These are phyloP conservation scores for Gossypium raimondii DNA, from an alignment of 345 rosid species.

Conservation along the genomic window DNA sequence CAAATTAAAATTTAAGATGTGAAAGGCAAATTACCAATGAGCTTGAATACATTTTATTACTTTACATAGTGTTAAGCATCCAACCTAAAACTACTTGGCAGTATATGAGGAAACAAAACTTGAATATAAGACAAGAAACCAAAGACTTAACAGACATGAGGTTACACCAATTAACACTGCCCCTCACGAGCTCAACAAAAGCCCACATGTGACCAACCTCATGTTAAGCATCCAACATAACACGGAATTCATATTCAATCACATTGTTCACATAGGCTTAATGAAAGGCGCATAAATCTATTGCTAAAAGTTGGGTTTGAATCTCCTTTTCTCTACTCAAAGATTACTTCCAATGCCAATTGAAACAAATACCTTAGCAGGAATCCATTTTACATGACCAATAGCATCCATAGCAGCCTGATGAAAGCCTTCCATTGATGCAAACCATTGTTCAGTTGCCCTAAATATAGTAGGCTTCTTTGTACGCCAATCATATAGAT, in stretches of 20 bases:
- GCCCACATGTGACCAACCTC: too few species aligned
- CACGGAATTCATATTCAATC: background rate
- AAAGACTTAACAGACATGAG: too few species aligned
- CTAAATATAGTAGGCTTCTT: constrained; percentile 94
- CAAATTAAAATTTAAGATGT: too few species aligned
- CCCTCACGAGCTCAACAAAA: too few species aligned
- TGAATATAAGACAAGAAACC: too few species aligned
- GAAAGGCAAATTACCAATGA: too few species aligned
- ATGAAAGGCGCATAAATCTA: background rate
- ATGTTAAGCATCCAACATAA: too few species aligned
- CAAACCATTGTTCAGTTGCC: constrained; percentile 99
- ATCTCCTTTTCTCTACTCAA: background rate
- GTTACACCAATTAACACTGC: too few species aligned
- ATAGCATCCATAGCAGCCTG: constrained; percentile 79
- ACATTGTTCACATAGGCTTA: background rate
- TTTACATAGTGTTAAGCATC: too few species aligned
- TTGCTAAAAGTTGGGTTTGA: background rate
- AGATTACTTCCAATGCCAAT: constrained; percentile 10
- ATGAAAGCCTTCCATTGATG: constrained; percentile 91
- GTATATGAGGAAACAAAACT: too few species aligned
- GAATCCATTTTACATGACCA: constrained; percentile 77
- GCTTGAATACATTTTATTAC: too few species aligned
- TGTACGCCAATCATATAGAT: constrained; percentile 97
- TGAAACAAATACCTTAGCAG: constrained; percentile 65
- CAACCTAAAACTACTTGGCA: too few species aligned